Conservation (phyloP, 257 asterid species). For the Mitragyna speciosa region DNA sequence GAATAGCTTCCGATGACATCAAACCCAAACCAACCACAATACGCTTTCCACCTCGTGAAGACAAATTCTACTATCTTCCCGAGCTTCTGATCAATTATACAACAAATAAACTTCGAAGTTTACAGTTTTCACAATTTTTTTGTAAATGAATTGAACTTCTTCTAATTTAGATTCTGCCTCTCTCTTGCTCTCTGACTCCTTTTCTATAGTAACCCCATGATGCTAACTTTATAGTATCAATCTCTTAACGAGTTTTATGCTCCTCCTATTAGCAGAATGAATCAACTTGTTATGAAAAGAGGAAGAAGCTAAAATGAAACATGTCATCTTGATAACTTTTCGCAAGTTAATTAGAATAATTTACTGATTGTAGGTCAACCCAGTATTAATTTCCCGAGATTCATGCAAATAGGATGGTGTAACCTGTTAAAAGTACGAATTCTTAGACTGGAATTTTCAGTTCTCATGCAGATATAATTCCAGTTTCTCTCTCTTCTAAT, state of each 20-base stretch:
- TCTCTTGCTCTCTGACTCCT: too few species aligned
- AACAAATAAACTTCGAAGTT: not conserved
- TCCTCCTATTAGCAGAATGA: too few species aligned
- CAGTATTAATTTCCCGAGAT: not conserved
- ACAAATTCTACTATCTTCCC: too few species aligned
- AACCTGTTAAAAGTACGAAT: too few species aligned
- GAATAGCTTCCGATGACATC: conserved; percentile 2
- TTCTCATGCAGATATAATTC: too few species aligned
- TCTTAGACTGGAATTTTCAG: too few species aligned
- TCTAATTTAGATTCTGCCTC: not conserved
- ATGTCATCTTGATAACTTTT: not conserved
- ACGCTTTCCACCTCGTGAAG: not conserved
- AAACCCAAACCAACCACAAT: not conserved
- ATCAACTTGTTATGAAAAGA: not conserved
- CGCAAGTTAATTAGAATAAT: not conserved
- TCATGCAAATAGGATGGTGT: too few species aligned
- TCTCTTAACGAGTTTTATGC: too few species aligned
- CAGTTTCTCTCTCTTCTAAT: too few species aligned
- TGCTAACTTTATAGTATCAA: too few species aligned
- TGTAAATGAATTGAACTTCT: not conserved
- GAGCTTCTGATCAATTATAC: not conserved
- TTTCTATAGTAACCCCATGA: too few species aligned
- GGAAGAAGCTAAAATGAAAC: not conserved
- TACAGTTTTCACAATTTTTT: not conserved
- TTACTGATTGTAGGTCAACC: not conserved